A percentile compares a stretch with the other conserved stretches of the same genome.
These are phyloP conservation scores for Hypoxylon rubiginosum DNA, from an alignment of 2,329 filamentous ascomycete species.

Conservation along the genomic window DNA sequence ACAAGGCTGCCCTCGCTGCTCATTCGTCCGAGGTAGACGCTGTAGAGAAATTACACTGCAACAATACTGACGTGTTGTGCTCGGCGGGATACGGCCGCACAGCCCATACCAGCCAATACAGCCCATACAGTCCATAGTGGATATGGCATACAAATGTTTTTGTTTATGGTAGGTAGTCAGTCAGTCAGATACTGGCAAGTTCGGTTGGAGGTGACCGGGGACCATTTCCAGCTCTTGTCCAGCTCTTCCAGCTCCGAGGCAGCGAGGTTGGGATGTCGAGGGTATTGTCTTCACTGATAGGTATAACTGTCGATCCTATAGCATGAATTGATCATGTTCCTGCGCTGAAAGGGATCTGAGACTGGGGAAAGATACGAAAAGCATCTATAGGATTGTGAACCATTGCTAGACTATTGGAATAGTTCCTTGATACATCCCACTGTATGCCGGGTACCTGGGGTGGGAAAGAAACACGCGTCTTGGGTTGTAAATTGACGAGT, in stretches of 20 bases:
- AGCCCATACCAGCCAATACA: too few relatives aligned
- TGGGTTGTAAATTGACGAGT: not conserved
- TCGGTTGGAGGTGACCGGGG: constrained; percentile 3
- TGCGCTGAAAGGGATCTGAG: constrained; percentile 13
- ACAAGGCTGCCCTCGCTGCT: constrained; percentile 35
- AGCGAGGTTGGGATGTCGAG: constrained; percentile 26
- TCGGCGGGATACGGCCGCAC: constrained; percentile 18
- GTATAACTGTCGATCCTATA: constrained; percentile 42
- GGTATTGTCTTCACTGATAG: constrained; percentile 27
- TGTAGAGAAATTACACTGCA: constrained; percentile 40
- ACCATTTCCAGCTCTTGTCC: constrained; percentile 1
- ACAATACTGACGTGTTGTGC: constrained; percentile 39
- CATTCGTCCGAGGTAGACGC: constrained; percentile 34
- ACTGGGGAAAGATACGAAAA: constrained; percentile 8
- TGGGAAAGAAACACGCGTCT: not conserved
- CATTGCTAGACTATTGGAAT: constrained; percentile 37
- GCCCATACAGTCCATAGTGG: too few relatives aligned
- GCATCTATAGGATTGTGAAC: constrained; percentile 18
- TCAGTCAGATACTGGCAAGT: constrained; percentile 4
- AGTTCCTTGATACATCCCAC: constrained; percentile 19
- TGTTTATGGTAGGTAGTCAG: not conserved
- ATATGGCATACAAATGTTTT: not conserved
- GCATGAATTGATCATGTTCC: constrained; percentile 5
- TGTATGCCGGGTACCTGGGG: constrained; percentile 4
- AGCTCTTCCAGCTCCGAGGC: constrained; percentile 35